Evolutionary conservation across 1,284 basidiomycete species (phyloP).

Genomic region (Volvariella surrecta): DNA sequence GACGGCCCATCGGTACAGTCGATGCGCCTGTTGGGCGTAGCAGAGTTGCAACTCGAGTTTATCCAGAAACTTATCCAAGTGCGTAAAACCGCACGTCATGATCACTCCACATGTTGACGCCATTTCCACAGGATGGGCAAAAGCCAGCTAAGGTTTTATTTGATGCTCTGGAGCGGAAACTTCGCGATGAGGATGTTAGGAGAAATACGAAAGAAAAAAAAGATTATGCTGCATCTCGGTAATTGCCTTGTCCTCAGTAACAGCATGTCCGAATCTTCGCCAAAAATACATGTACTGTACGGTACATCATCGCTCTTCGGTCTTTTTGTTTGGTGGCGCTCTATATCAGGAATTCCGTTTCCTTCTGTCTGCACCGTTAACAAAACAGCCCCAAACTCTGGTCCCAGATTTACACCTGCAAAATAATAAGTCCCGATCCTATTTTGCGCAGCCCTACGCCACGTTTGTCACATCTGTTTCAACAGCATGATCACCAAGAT

Average conservation of each 20-base stretch:
- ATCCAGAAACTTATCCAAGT: conserved; percentile 49
- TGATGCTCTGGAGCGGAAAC: conserved; percentile 30
- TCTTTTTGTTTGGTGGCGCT: too few relatives aligned
- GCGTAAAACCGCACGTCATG: conserved; percentile 9
- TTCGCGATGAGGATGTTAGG: conserved; percentile 35
- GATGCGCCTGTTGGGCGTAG: conserved; percentile 52
- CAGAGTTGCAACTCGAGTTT: conserved; percentile 37
- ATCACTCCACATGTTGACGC: conserved; percentile 8
- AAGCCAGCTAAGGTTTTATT: conserved; percentile 31
- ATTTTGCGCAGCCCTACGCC: too few relatives aligned
- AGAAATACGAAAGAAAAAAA: conserved; percentile 31
- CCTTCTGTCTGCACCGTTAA: too few relatives aligned
- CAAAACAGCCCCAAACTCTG: too few relatives aligned
- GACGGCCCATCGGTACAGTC: conserved; percentile 39
- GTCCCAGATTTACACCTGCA: too few relatives aligned
- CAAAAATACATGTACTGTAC: too few relatives aligned
- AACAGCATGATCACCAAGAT: too few relatives aligned
- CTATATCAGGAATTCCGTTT: too few relatives aligned
- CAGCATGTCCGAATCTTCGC: too few relatives aligned
- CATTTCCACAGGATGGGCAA: conserved; percentile 42
- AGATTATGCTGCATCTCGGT: conserved; percentile 18
- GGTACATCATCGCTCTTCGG: too few relatives aligned
- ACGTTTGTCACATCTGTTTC: too few relatives aligned
- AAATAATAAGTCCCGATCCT: too few relatives aligned
- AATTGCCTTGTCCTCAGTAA: neutral